A percentile compares a stretch with the other conserved stretches of the same genome.
Conservation (phyloP, 139 green algal species). For the Pseudopediastrum boryanum region DNA sequence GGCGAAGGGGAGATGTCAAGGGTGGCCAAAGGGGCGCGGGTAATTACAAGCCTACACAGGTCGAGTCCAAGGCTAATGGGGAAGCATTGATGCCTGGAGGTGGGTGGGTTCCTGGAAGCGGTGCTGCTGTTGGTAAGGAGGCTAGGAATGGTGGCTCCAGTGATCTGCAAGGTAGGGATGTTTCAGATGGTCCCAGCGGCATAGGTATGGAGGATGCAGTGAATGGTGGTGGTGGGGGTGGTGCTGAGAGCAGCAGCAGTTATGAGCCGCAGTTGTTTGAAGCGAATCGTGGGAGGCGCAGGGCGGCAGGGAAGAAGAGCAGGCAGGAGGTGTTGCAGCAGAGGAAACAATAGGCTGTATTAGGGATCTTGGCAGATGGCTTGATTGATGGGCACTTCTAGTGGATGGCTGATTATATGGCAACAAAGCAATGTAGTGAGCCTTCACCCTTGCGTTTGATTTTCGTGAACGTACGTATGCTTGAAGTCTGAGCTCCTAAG, state of each 20-base stretch:
- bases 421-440: too few relatives aligned
- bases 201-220: slow-evolving; percentile 26
- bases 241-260: neutral
- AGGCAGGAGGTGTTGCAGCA: too few relatives aligned
- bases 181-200: slow-evolving; percentile 17
- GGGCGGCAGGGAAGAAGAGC: neutral
- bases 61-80: neutral
- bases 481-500: too few relatives aligned
- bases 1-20: too few relatives aligned
- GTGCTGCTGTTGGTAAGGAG: slow-evolving; percentile 1
- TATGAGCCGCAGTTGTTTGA: neutral
- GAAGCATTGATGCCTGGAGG: neutral
- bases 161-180: neutral
- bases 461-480: too few relatives aligned
- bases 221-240: neutral
- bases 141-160: neutral
- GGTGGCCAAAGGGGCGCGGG: neutral
- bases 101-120: neutral
- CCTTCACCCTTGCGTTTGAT: too few relatives aligned
- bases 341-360: too few relatives aligned
- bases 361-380: too few relatives aligned
- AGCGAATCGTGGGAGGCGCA: neutral
- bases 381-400: too few relatives aligned
- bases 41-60: neutral
- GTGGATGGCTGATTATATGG: too few relatives aligned